A percentile compares a stretch with the other conserved stretches of the same genome.
Conservation (phyloP, 345 rosid genomes). For the Lagerstroemia speciosa region DNA sequence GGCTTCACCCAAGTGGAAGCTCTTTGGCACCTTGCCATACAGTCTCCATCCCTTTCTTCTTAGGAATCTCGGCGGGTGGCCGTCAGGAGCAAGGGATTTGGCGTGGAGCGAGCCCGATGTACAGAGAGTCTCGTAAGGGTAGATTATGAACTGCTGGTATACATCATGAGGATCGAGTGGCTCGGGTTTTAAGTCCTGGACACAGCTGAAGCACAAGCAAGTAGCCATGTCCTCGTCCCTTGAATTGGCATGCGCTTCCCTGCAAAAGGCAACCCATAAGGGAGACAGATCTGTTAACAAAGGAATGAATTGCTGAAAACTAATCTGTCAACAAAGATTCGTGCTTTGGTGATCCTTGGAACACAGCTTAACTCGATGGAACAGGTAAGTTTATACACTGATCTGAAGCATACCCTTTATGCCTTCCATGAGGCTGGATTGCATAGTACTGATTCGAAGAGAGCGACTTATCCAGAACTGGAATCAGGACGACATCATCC, state of each 20-base stretch:
- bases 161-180: constrained; percentile 23
- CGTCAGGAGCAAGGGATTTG: constrained; percentile 37
- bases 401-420: constrained; percentile 14
- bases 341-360: too few species aligned
- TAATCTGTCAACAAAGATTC: too few species aligned
- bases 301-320: neutral
- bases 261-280: constrained; percentile 7
- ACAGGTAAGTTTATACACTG: neutral
- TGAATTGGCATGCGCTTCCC: constrained; percentile 39
- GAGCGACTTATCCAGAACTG: constrained; percentile 31
- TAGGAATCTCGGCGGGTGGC: constrained; percentile 40
- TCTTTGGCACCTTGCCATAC: constrained; percentile 16
- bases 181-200: constrained; percentile 17
- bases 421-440: constrained; percentile 13
- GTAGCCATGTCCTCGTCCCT: constrained; percentile 28
- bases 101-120: constrained; percentile 15
- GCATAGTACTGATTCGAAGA: constrained; percentile 27
- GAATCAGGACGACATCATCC: constrained; percentile 21
- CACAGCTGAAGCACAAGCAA: constrained; percentile 21
- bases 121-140: constrained; percentile 5
- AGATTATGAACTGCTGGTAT: constrained; percentile 27
- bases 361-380: neutral
- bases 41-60: constrained; percentile 41
- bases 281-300: neutral
- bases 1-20: constrained; percentile 35